Evolutionary conservation across 306 rosid species (phyloP), one percentile per base, ranked within the genome.

Genomic region (Heteromeles arbutifolia): DNA sequence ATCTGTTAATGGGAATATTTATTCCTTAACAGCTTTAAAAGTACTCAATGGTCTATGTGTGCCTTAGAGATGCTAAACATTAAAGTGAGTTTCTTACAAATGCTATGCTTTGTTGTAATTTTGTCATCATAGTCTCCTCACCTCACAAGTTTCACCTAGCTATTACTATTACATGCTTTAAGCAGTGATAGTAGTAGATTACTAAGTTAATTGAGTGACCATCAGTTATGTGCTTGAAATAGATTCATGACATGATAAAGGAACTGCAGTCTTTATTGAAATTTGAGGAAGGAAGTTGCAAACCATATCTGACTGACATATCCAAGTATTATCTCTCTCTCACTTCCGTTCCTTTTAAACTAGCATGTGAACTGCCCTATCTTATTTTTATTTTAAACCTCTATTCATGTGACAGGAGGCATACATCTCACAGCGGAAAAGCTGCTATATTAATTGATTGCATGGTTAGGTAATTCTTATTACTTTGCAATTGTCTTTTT

Each of bases 181-280:
- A 56, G 25, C 67, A 63, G 54, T 73, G 71, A 67, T 28, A 6
- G 12, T 34, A 10, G 58, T 72, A 32, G 34, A 34, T 48, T 65
- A 8, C 50, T 65, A 62, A 53, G 24, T 65, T 19, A 4, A 68
- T 79, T 84, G 81, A 65, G 73, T 80, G 70, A 34, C 65, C 70
- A 64, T 62, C 45, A 79, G 75, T 73, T 41, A 67, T 56, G 28
- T 70, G 62, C 74, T 62, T 79, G 52, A 65, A 77, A 64, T 82
- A 95, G 99, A 85, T 95, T 83, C 89, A 86, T 73, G 88, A 84
- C 66, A 84, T 89, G 83, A 82, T 92, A 81, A 83, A 81, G 81
- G 82, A 70, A 73, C 77, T 95, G 86, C 93, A 82, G 77, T 82
- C 90, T 63, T 77, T 82, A 29, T 62, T 74, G 34, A 84, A 80